Conservation (phyloP, 345 rosid genomes). For the Eutrema japonicum region DNA sequence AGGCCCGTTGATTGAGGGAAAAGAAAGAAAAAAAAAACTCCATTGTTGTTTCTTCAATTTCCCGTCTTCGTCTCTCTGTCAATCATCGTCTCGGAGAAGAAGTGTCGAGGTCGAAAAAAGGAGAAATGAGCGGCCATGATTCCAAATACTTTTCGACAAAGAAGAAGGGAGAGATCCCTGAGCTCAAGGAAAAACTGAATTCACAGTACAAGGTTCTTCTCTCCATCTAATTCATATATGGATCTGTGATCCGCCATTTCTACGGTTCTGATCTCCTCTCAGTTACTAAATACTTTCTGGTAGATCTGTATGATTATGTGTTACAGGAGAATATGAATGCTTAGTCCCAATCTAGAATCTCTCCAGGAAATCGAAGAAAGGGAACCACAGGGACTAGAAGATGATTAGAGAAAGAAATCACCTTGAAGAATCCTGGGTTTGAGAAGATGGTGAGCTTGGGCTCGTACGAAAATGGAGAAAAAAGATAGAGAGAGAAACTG, state of each 20-base stretch:
- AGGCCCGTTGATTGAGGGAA: neutral
- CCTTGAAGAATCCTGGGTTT: too few species aligned
- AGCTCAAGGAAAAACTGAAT: conserved; percentile 95
- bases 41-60: conserved; percentile 13
- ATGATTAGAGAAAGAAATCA: too few species aligned
- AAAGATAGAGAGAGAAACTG: too few species aligned
- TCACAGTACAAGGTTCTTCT: conserved; percentile 83
- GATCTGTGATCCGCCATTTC: conserved; percentile 36
- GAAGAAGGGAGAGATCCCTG: conserved; percentile 98
- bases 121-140: conserved; percentile 92
- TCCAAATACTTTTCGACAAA: conserved; percentile 96
- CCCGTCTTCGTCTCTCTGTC: neutral
- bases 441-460: too few species aligned
- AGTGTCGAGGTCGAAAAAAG: conserved; percentile 23
- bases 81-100: conserved; percentile 24
- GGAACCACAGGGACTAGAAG: too few species aligned
- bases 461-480: too few species aligned
- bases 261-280: conserved; percentile 3
- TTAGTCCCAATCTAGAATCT: too few species aligned
- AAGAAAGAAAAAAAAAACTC: neutral
- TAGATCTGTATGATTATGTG: conserved; percentile 53
- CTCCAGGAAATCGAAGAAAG: too few species aligned
- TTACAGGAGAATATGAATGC: too few species aligned
- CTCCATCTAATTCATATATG: conserved; percentile 13
- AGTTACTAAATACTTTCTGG: neutral